Evolutionary conservation across 768 basidiomycete species (phyloP), one percentile per base, ranked within the genome.

Genomic region (Boletus fagicola): DNA sequence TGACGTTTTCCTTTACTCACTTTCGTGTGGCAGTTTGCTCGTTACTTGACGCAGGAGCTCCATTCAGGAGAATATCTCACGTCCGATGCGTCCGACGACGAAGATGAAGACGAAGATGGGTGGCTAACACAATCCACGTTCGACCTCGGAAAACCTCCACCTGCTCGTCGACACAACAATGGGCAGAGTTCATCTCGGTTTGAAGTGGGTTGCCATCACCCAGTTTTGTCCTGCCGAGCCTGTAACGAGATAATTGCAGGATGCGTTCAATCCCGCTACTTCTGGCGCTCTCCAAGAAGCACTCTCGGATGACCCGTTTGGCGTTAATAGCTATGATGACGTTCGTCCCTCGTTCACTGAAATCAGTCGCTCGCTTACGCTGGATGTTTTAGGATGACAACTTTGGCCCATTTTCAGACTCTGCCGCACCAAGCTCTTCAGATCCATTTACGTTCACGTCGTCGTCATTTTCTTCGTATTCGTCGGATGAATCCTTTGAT

Each of bases 101-200:
- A 78, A 2, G 76, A 78, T 9, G 78, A 82, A 11, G 88, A 90
- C 13, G 83, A 88, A n/a, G 83, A 83, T 5, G 90, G 90, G 0
- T 93, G 91, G 92, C 71, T 92, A 26, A 79, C 89, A 4, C 86
- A 88, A 44, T 91, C 88, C 10, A 83, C 79, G n/a, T 91, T 91
- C 61, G 80, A 81, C 28, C 71, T 86, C 10, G 74, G 77, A 24
- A 74, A 76, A 51, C 77, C 80, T 18, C 80, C 83, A 4, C 75
- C 80, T 18, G 74, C 81, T 24, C 72, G 78, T 51, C 76, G 80
- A 54, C 77, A 77, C 61, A 75, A 76, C 55, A 72, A 80, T 54
- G 74, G 80, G 54, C 77, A 80, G 57, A 79, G 77, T 10, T 61
- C 82, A 26, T 71, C 76, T 49, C 80, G 74, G 9, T 86, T 86